Conservation (phyloP, 2,329 filamentous ascomycete species). For the Paecilomyces variotii region DNA sequence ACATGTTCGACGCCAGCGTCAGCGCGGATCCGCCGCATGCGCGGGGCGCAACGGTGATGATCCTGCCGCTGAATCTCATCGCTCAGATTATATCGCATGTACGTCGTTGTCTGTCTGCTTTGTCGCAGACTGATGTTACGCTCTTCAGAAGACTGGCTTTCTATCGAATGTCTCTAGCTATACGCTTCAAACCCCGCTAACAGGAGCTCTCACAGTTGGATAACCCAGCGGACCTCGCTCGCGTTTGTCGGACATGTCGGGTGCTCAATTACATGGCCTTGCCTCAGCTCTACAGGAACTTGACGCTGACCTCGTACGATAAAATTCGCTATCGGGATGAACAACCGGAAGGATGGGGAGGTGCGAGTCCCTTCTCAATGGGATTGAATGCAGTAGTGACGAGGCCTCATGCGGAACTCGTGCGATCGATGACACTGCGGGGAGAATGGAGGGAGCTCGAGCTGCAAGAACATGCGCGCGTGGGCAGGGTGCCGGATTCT, state of each 20-base stretch:
- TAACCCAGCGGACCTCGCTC: slow-evolving; percentile 50
- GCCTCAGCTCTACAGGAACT: slow-evolving; percentile 51
- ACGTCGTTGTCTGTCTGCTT: slow-evolving; percentile 14
- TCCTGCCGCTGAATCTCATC: slow-evolving; percentile 51
- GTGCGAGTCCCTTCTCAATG: slow-evolving; percentile 56
- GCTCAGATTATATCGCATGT: slow-evolving; percentile 50
- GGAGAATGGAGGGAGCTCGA: slow-evolving; percentile 53
- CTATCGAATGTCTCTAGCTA: neutral
- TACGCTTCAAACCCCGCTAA: neutral
- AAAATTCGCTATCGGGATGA: slow-evolving; percentile 52
- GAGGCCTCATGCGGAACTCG: slow-evolving; percentile 44
- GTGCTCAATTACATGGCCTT: slow-evolving; percentile 58
- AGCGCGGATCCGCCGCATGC: slow-evolving; percentile 18
- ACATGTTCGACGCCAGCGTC: slow-evolving; percentile 34
- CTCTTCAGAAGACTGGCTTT: neutral
- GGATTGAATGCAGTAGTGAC: slow-evolving; percentile 55
- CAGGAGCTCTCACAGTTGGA: slow-evolving; percentile 40
- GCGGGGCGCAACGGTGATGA: slow-evolving; percentile 22
- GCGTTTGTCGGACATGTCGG: slow-evolving; percentile 52
- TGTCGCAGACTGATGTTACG: neutral
- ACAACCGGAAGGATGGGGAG: slow-evolving; percentile 53
- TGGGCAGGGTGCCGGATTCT: slow-evolving; percentile 54
- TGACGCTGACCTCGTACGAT: slow-evolving; percentile 51
- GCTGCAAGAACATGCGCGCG: slow-evolving; percentile 49
- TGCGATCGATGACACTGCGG: slow-evolving; percentile 44